Conservation (phyloP, 495 filamentous ascomycete genomes). For the Aspergillus nidulans region DNA sequence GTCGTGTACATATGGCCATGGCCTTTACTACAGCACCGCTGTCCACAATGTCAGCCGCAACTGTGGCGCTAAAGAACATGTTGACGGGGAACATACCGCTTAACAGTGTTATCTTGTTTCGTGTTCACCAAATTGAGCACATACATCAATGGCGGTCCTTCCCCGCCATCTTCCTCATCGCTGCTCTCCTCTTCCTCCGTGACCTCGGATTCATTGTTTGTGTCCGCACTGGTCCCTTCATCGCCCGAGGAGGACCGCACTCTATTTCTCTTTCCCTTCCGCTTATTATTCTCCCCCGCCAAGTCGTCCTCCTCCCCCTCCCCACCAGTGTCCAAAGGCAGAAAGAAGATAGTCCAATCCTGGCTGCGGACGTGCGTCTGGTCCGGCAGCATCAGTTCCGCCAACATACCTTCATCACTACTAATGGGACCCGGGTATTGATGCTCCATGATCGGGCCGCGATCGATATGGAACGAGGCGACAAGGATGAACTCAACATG, state of each 20-base stretch:
- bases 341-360: slow-evolving; percentile 99
- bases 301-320: slow-evolving; percentile 63
- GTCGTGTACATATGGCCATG: slow-evolving; percentile 98
- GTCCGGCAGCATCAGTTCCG: slow-evolving; percentile 97
- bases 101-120: slow-evolving; percentile 87
- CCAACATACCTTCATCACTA: slow-evolving; percentile 96
- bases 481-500: slow-evolving; percentile 99
- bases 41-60: slow-evolving; percentile 13
- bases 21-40: slow-evolving; percentile 95
- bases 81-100: slow-evolving; percentile 50
- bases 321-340: slow-evolving; percentile 86
- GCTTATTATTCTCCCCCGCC: slow-evolving; percentile 47
- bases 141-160: slow-evolving; percentile 90
- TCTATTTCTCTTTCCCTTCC: slow-evolving; percentile 40
- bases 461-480: slow-evolving; percentile 94
- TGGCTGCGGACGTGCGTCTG: slow-evolving; percentile 92
- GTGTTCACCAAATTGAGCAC: slow-evolving; percentile 97
- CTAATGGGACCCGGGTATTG: slow-evolving; percentile 93
- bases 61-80: neutral
- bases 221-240: slow-evolving; percentile 46
- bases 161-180: slow-evolving; percentile 57
- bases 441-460: slow-evolving; percentile 96
- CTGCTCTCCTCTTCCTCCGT: slow-evolving; percentile 45
- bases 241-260: slow-evolving; percentile 35
- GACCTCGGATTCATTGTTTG: slow-evolving; percentile 42